These are phyloP conservation scores for Yamadazyma akitaensis DNA, from an alignment of 805 yeast genomes.

Conservation along the genomic window DNA sequence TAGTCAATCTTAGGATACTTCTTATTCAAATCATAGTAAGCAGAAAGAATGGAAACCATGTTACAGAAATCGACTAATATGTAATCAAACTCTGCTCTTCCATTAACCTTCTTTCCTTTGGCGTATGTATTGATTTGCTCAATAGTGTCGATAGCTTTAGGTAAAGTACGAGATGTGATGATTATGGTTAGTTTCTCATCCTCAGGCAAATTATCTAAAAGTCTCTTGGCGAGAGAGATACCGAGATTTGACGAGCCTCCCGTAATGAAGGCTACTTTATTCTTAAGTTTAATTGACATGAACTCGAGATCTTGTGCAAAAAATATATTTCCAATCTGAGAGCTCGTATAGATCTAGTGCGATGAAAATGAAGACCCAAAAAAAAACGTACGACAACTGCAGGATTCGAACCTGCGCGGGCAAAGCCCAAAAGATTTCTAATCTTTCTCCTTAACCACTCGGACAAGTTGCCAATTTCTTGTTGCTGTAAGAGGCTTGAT, in stretches of 20 bases:
- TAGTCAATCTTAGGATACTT: conserved; percentile 70
- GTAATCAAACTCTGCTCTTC: conserved; percentile 79
- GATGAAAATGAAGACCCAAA: neutral
- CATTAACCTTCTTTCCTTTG: conserved; percentile 39
- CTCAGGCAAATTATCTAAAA: conserved; percentile 58
- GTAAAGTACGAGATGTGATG: conserved; percentile 85
- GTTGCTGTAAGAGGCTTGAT: no score
- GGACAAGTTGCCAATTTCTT: conserved; percentile 39
- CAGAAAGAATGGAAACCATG: conserved; percentile 80
- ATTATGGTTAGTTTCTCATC: conserved; percentile 66
- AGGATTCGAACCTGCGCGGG: conserved; percentile 52
- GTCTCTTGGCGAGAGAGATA: conserved; percentile 75
- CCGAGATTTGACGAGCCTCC: conserved; percentile 69
- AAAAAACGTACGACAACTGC: conserved; percentile 41
- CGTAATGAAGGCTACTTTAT: conserved; percentile 37
- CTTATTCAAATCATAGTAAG: conserved; percentile 64
- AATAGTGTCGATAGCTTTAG: conserved; percentile 77
- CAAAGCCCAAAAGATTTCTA: conserved; percentile 49
- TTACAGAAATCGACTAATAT: conserved; percentile 83
- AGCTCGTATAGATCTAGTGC: neutral
- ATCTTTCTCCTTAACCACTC: conserved; percentile 49
- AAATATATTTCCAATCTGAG: neutral
- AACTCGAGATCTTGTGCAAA: neutral
- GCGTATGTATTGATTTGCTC: conserved; percentile 48
- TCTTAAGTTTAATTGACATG: neutral